Evolutionary conservation across 2,329 filamentous ascomycete species (phyloP).

Genomic region (Nannizziopsis barbatae): DNA sequence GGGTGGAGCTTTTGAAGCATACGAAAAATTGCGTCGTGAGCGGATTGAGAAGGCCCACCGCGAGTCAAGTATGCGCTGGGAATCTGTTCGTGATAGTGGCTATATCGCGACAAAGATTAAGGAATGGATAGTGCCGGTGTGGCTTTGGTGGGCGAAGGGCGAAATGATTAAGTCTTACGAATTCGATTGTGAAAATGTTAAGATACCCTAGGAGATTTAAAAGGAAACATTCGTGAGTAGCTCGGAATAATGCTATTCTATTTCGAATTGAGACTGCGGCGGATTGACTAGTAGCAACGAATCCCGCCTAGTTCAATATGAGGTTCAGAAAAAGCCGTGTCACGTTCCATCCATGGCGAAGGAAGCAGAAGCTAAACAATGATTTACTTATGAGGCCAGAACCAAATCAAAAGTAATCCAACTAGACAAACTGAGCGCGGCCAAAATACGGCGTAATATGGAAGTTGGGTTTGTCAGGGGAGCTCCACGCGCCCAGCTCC

Average conservation of each 20-base stretch:
- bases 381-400: background rate
- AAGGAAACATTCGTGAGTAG: no score
- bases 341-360: no score
- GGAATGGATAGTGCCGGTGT: slow-evolving; percentile 4
- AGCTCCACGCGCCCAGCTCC: slow-evolving; percentile 33
- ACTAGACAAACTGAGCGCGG: slow-evolving; percentile 30
- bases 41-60: slow-evolving; percentile 5
- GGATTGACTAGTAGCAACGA: no score
- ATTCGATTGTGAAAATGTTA: background rate
- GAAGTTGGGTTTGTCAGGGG: slow-evolving; percentile 38
- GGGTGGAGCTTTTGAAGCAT: slow-evolving; percentile 2
- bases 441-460: slow-evolving; percentile 41
- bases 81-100: slow-evolving; percentile 4
- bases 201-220: background rate
- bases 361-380: background rate
- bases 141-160: slow-evolving; percentile 6
- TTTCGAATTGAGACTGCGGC: no score
- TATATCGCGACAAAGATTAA: slow-evolving; percentile 10
- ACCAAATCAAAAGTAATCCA: background rate
- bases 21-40: slow-evolving; percentile 6
- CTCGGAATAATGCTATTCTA: no score
- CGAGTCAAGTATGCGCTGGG: slow-evolving; percentile 9
- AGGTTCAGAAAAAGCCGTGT: no score
- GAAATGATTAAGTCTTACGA: slow-evolving; percentile 2
- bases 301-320: no score